These are phyloP conservation scores for Exophiala xenobiotica DNA, from an alignment of 2,329 filamentous ascomycete species.

Conservation along the genomic window DNA sequence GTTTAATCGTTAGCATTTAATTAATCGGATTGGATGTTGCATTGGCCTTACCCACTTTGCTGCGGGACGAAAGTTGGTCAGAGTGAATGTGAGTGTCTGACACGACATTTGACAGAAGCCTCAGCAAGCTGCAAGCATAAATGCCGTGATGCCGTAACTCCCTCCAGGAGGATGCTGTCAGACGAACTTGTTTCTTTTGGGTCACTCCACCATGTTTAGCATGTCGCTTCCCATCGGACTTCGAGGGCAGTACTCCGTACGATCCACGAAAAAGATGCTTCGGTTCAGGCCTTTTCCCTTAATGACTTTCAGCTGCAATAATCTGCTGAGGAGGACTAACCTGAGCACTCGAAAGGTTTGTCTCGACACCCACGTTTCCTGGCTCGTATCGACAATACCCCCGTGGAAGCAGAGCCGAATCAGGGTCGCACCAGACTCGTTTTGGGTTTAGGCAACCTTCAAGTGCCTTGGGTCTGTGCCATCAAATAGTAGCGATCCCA, in stretches of 20 bases:
- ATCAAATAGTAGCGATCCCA: constrained; percentile 1
- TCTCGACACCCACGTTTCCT: not conserved
- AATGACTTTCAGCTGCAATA: no score
- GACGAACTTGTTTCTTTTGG: not conserved
- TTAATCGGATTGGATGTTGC: not conserved
- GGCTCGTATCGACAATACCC: not conserved
- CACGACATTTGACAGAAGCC: no score
- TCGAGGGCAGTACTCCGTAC: no score
- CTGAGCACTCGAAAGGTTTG: no score
- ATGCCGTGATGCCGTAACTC: no score
- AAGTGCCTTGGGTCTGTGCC: constrained; percentile 7
- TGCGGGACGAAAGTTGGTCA: not conserved
- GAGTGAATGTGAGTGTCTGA: not conserved
- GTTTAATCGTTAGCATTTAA: not conserved
- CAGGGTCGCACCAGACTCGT: constrained; percentile 20
- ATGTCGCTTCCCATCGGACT: no score
- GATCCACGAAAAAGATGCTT: no score
- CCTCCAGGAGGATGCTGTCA: not conserved
- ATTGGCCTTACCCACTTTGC: not conserved
- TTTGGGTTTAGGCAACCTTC: constrained; percentile 18
- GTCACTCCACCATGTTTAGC: not conserved
- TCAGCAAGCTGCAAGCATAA: no score
- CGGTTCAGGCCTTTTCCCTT: no score
- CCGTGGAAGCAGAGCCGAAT: constrained; percentile 17
- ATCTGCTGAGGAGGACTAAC: no score